Base-by-base conservation (phyloP, 345 rosid species). In the Anastatica hierochuntica region DNA sequence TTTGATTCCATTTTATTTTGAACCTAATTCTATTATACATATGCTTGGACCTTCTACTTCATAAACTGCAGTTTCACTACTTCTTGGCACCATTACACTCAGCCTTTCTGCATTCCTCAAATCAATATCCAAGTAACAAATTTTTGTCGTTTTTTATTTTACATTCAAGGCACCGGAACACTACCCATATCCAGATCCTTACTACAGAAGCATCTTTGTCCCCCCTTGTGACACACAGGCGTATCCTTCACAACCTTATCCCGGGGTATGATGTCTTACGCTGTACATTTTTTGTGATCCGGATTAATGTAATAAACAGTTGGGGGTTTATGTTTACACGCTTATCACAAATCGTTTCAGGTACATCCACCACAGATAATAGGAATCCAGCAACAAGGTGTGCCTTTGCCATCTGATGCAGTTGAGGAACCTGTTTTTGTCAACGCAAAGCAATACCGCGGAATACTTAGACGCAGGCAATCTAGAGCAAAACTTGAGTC, bases 371-470 rank as follows among this genome's bases (percentile, higher is more conserved):
- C n/a, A n/a, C n/a, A 90, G 77, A 68, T 87, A 16, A 84, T 92
- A 95, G 95, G 90, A 66, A 72, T 87, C 54, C 98, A 92, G 73
- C 95, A 85, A 67, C 90, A 84, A 67, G 95, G 90, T 67, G 85
- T 92, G 63, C 96, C 94, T 35, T 69, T 92, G 63, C 86, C 94
- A 62, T 68, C 96, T 14, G 96, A 81, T 68, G 83, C 88, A 50
- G 82, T 92, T 29, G 98, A 92, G 69, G 98, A 92, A 58, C 98
- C 98, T 48, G 96, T 92, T 29, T 92, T 87, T 73, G 98, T 92
- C 27, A 92, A 92, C 73, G 98, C 98, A 50, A 88, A 92, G 68
- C 98, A 92, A 70, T 92, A 88, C 77, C 94, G 85, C 45, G 98
- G 98, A 14, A 92, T 92, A 70, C 58, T 92, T 69, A 76, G 98